Evolutionary conservation across 805 yeast genomes (phyloP).

Genomic region (Saccharomycopsis schoenii): DNA sequence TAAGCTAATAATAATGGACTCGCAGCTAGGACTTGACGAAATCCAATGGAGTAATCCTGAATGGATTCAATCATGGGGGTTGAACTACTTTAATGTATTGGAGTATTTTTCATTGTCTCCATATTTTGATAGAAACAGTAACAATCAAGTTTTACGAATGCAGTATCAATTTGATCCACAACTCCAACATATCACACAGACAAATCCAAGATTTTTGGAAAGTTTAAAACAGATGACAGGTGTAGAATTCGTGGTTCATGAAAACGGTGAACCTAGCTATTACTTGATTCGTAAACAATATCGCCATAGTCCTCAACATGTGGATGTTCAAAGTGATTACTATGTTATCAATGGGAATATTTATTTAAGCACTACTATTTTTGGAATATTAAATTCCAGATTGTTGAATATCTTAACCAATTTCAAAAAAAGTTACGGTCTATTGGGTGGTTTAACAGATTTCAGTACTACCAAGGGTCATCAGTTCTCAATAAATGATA

Average conservation of each 20-base stretch:
- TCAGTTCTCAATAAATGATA: slow-evolving; percentile 7
- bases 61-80: slow-evolving; percentile 86
- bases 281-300: slow-evolving; percentile 86
- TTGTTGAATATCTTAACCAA: slow-evolving; percentile 38
- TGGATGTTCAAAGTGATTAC: slow-evolving; percentile 58
- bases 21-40: slow-evolving; percentile 51
- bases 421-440: slow-evolving; percentile 15
- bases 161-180: slow-evolving; percentile 74
- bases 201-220: slow-evolving; percentile 33
- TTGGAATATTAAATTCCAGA: slow-evolving; percentile 64
- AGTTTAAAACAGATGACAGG: slow-evolving; percentile 77
- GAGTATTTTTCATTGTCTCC: slow-evolving; percentile 94
- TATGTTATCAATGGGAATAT: slow-evolving; percentile 87
- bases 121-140: slow-evolving; percentile 86
- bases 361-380: slow-evolving; percentile 78
- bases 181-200: slow-evolving; percentile 27
- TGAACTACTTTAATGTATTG: slow-evolving; percentile 79
- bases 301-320: slow-evolving; percentile 38
- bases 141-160: slow-evolving; percentile 92
- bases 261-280: slow-evolving; percentile 78
- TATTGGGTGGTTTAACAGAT: slow-evolving; percentile 8
- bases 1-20: slow-evolving; percentile 2
- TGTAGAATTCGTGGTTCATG: slow-evolving; percentile 66
- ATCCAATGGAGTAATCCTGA: slow-evolving; percentile 97
- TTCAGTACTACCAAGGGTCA: slow-evolving; percentile 10